Percentiles rank a stretch among this genome's conserved stretches.
Conservation (phyloP, 2,329 filamentous ascomycete species). For the Alternaria arborescens region DNA sequence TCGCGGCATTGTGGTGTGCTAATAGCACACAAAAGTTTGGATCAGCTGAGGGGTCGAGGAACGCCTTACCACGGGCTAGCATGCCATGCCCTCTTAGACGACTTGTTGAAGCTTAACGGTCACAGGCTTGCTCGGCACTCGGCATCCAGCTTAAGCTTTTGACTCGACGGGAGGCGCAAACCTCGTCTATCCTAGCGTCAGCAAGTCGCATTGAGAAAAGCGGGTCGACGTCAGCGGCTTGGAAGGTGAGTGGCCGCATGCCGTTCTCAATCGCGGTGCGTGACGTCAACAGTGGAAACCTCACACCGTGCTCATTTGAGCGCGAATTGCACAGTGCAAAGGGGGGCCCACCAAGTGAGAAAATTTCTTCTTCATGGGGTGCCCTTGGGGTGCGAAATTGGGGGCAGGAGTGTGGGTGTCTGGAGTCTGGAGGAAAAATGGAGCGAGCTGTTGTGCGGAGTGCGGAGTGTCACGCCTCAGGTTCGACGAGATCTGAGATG, state of each 20-base stretch:
- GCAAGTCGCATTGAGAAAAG: slow-evolving; percentile 33
- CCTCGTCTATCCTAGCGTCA: slow-evolving; percentile 16
- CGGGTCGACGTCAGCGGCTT: slow-evolving; percentile 26
- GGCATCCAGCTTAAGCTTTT: slow-evolving; percentile 27
- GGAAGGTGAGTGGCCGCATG: slow-evolving; percentile 18
- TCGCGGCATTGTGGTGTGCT: not conserved
- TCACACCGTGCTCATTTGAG: slow-evolving; percentile 9
- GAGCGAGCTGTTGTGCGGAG: slow-evolving; percentile 26
- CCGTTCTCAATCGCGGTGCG: slow-evolving; percentile 15
- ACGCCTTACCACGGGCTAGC: not conserved
- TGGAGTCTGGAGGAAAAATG: slow-evolving; percentile 28
- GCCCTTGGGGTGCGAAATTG: slow-evolving; percentile 3
- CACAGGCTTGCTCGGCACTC: slow-evolving; percentile 14
- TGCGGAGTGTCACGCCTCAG: slow-evolving; percentile 5
- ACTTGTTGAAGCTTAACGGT: slow-evolving; percentile 11
- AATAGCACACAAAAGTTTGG: not conserved
- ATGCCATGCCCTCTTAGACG: not conserved
- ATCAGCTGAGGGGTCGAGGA: not conserved
- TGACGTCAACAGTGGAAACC: slow-evolving; percentile 26
- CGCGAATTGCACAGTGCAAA: slow-evolving; percentile 8
- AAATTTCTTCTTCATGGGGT: slow-evolving; percentile 17
- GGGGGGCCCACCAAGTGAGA: slow-evolving; percentile 10
- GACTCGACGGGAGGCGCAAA: slow-evolving; percentile 17
- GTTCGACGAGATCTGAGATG: not conserved
- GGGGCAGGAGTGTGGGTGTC: slow-evolving; percentile 13